Evolutionary conservation across 495 filamentous ascomycete species (phyloP), one percentile per base, ranked within the genome.

Genomic region (Oleoguttula mirabilis): DNA sequence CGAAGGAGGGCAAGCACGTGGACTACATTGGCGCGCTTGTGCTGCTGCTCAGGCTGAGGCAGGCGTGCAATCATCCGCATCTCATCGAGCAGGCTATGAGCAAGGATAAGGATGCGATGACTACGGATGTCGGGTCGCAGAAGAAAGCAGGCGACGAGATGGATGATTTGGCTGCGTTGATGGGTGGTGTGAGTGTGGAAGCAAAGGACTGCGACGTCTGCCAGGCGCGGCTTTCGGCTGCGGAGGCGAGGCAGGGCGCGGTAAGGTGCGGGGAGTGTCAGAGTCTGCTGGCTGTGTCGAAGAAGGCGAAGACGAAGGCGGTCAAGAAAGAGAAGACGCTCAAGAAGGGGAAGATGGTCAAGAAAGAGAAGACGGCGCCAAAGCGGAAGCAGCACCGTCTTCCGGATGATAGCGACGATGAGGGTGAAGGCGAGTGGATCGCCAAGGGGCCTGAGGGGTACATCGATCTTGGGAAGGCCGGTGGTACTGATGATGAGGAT

Each of bases 51-150:
- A 79, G 90, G 34, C 67, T 98, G 43, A 73, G 88, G 38, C 88
- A 96, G 60, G 80, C 84, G 25, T 98, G 90, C 62, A 94, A 98
- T 55, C 90, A 98, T 60, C 84, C 86, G 0, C 74, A 85, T 38
- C 66, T 98, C 40, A 76, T 94, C 38, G 85, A 80, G 45, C 77
- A 77, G 36, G 88, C 84, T 52, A 66, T 94, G 34, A 80, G 77
- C 20, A 84, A 83, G 48, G 88, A 98, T 54, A 82, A 79, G 47
- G 90, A 96, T 49, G 81, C 87, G 12, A 63, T 92, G 27, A 63
- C 75, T 0, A 79, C 79, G 6, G 84, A 75, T 22, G 55, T 73
- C 35, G 68, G 60, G 19, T 35, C 32, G 32, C 32, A 35, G 16
- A 15, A 6, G 16, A 35, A 19, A 10, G 66, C 67, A 23, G 58